Evolutionary conservation across 345 rosid genomes (phyloP).

Genomic region (Pistacia atlantica): DNA sequence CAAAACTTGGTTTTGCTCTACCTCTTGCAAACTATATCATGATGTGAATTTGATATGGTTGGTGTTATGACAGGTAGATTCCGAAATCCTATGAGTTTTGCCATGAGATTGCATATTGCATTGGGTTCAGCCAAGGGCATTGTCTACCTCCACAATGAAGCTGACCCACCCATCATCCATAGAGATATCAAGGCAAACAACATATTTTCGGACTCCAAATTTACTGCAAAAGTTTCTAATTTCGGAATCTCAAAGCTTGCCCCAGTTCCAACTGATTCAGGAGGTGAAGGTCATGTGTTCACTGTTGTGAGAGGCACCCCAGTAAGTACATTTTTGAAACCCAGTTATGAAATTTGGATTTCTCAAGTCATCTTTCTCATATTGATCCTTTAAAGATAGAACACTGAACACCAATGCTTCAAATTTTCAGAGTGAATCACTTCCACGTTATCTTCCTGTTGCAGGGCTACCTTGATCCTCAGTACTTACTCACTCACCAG

Average conservation of each 20-base stretch:
- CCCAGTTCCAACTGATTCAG: conserved; percentile 32
- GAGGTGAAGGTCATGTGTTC: conserved; percentile 38
- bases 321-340: conserved; percentile 21
- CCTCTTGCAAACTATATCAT: background rate
- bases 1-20: background rate
- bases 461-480: conserved; percentile 62
- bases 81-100: conserved; percentile 29
- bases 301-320: conserved; percentile 55
- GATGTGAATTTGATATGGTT: background rate
- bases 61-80: conserved; percentile 32
- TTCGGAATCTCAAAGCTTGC: conserved; percentile 59
- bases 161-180: conserved; percentile 57
- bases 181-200: conserved; percentile 56
- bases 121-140: conserved; percentile 53
- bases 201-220: conserved; percentile 45
- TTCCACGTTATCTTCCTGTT: background rate
- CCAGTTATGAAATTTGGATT: background rate
- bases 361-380: background rate
- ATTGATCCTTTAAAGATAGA: no score
- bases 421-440: background rate
- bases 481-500: background rate
- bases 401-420: no score
- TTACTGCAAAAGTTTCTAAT: conserved; percentile 57
- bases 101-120: conserved; percentile 40
- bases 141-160: conserved; percentile 56